These are phyloP conservation scores for Emmonsiellopsis sp. DNA, from an alignment of 2,329 filamentous ascomycete genomes.

Conservation along the genomic window DNA sequence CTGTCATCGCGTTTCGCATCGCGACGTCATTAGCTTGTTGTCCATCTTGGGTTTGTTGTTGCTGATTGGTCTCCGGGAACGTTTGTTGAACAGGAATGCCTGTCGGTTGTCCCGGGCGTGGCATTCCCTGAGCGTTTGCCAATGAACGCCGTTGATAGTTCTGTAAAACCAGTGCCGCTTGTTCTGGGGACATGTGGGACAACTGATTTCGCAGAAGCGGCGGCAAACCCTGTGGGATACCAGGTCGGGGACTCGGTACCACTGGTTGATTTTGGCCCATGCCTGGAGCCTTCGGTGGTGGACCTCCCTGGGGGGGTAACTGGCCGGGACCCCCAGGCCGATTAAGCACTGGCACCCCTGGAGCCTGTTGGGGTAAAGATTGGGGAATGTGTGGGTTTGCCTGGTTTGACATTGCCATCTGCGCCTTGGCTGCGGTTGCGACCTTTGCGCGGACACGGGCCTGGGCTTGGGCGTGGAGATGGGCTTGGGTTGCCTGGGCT, in stretches of 20 bases:
- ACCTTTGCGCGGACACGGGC: too few relatives aligned
- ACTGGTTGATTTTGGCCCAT: conserved; percentile 25
- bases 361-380: conserved; percentile 31
- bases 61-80: conserved; percentile 24
- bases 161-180: conserved; percentile 24
- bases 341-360: conserved; percentile 35
- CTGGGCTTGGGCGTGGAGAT: not conserved
- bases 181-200: conserved; percentile 26
- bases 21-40: conserved; percentile 26
- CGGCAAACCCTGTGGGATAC: conserved; percentile 27
- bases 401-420: conserved; percentile 38
- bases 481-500: not conserved
- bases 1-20: conserved; percentile 25
- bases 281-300: conserved; percentile 24
- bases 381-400: conserved; percentile 30
- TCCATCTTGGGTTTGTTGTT: conserved; percentile 21
- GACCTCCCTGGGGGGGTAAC: conserved; percentile 28
- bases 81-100: conserved; percentile 21
- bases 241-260: conserved; percentile 24
- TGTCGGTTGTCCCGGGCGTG: conserved; percentile 25
- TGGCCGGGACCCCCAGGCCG: conserved; percentile 32
- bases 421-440: conserved; percentile 34
- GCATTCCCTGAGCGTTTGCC: conserved; percentile 23
- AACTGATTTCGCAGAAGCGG: conserved; percentile 27
- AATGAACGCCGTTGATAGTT: conserved; percentile 25